Evolutionary conservation across 768 basidiomycete species (phyloP), one percentile per base, ranked within the genome.

Genomic region (Rhodotorula babjevae): DNA sequence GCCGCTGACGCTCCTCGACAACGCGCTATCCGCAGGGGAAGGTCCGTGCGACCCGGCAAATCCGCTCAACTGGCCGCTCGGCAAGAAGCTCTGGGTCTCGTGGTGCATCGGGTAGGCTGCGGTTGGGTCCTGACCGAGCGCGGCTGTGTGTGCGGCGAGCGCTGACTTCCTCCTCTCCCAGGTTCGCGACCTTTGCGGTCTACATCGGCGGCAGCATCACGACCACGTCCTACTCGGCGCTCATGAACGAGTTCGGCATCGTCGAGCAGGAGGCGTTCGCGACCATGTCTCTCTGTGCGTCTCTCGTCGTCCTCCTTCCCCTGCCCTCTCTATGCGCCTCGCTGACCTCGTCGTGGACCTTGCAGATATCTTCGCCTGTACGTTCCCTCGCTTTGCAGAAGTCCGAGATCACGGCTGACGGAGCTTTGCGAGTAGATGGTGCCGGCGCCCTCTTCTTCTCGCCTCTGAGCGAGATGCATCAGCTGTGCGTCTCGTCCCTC

Each of bases 401-500:
- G 8, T 36, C 36, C 4, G 36, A 4, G 36, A 36, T 46, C 14
- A n/a, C n/a, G n/a, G n/a, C 46, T 46, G 46, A 46, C 46, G 14
- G 2, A 15, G 10, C 14, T 19, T 9, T 31, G 80, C 78, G n/a
- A n/a, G n/a, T n/a, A 4, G 82, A 82, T 71, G 82, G 80, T 25
- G 62, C 81, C 16, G 81, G 80, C 33, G 50, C 52, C 7, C 29
- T 72, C 49, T n/a, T 76, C 55, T 52, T 72, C 59, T 61, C 67
- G 19, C 76, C 77, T 2, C 56, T 79, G 27, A 61, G 74, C 19
- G 82, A 82, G 67, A 78, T 82, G 42, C 80, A 81, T 7, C 64
- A 42, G 15, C 15, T 61, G 44, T 44, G 18, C 59, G 59, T 46
- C 36, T 25, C 46, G 3, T 19, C 25, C 23, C 40, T 42, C 12